Evolutionary conservation across 129 eudicot species (phyloP).

Genomic region (Pittosporum tobira): DNA sequence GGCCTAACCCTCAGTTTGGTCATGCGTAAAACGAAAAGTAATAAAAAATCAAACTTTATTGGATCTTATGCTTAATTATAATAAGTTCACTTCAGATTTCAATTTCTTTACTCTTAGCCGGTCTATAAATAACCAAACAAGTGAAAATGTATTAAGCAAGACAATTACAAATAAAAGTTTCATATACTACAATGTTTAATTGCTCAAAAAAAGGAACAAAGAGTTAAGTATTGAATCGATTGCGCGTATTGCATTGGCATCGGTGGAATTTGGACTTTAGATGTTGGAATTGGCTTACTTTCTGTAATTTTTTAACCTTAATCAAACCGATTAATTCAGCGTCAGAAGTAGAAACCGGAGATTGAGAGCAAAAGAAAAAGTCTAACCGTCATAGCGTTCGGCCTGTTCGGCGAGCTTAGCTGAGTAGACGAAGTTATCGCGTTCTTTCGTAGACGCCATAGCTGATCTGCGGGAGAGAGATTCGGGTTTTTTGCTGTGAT

Average conservation of each 20-base stretch:
- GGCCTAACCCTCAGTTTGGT: too few relatives aligned
- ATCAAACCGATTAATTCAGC: not conserved
- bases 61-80: too few relatives aligned
- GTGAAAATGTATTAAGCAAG: too few relatives aligned
- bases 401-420: slow-evolving; percentile 41
- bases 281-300: not conserved
- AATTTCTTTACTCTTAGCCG: too few relatives aligned
- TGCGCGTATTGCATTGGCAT: not conserved
- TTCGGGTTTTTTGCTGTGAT: slow-evolving; percentile 10
- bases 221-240: not conserved
- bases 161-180: too few relatives aligned
- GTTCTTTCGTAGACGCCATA: slow-evolving; percentile 28
- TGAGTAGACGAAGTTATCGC: slow-evolving; percentile 28
- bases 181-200: too few relatives aligned
- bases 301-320: too few relatives aligned
- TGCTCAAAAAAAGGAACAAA: not conserved
- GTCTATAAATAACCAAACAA: too few relatives aligned
- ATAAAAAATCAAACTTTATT: too few relatives aligned
- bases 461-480: not conserved
- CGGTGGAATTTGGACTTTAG: not conserved
- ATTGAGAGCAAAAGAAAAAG: not conserved
- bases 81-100: too few relatives aligned
- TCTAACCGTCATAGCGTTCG: slow-evolving; percentile 33
- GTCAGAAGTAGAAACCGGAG: not conserved
- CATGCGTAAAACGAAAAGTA: too few relatives aligned